phyloP scores from a whole-genome alignment of 768 basidiomycete genomes.

The Leccinum olivaceopallidum region DNA sequence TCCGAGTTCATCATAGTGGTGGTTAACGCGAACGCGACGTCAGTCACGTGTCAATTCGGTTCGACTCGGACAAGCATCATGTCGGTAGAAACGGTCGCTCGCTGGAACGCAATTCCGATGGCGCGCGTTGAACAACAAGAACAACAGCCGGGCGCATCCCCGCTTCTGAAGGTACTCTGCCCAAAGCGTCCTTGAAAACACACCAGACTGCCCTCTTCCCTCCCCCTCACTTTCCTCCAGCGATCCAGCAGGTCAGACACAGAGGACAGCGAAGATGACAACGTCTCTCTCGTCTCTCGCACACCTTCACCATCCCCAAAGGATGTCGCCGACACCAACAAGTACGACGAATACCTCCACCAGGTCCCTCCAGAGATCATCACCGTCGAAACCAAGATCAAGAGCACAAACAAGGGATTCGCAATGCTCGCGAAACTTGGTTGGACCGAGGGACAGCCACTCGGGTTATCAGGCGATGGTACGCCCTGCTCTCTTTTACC shows the following conservation, averaged over 20 bases:
- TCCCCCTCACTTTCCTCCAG: constrained; percentile 52
- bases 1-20: constrained; percentile 66
- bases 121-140: constrained; percentile 29
- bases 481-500: constrained; percentile 8
- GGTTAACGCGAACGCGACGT: background rate
- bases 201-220: constrained; percentile 57
- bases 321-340: constrained; percentile 56
- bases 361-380: constrained; percentile 60
- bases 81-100: constrained; percentile 64
- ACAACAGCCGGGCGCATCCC: background rate
- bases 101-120: constrained; percentile 74
- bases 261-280: constrained; percentile 59
- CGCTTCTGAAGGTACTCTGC: constrained; percentile 66
- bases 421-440: constrained; percentile 78
- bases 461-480: constrained; percentile 81
- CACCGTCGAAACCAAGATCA: constrained; percentile 81
- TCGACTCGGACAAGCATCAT: constrained; percentile 33
- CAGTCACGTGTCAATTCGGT: constrained; percentile 19
- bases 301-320: constrained; percentile 65
- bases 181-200: constrained; percentile 40
- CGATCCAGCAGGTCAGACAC: constrained; percentile 54
- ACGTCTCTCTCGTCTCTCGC: constrained; percentile 72
- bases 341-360: constrained; percentile 66
- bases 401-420: constrained; percentile 79
- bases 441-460: constrained; percentile 80